Evolutionary conservation across 331 rosid species (phyloP), one percentile per base, ranked within the genome.

Genomic region (Spiraea crenata): DNA sequence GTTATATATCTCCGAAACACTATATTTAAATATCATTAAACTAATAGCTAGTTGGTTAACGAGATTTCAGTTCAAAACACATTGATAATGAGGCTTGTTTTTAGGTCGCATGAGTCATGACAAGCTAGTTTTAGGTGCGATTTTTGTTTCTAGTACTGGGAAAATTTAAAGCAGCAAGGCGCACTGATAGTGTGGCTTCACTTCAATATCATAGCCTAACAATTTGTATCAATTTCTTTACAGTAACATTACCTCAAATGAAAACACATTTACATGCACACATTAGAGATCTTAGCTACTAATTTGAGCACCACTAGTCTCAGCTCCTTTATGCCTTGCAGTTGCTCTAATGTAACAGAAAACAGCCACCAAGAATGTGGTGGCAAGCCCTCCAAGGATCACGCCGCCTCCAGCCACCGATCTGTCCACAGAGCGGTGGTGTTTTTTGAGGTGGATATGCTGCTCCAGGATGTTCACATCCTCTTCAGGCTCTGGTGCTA

Each of bases 371-470:
- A 76, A n/a, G 72, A 83, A 83, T 19, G 84, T 78, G 8, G 85
- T 73, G 54, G 79, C 90, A 48, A 85, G 80, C 58, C 90, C 87
- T 38, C 87, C 90, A 11, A 85, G 79, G 15, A 85, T 85, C 68
- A 84, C 75, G 1, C 78, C 81, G 0, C 86, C 86, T n/a, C 81
- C 87, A 42, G 71, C 86, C 5, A 86, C 59, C 9, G 90, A 83
- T 78, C 54, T 86, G 48, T 83, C 88, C 6, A 39, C 39, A 4
- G 81, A 70, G 4, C 67, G 83, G 40, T 61, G 85, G 25, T 78
- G 84, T 16, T 77, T 82, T 5, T 58, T 61, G 68, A 76, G 63
- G 42, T 77, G 79, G n/a, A 72, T 74, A 55, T 52, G 55, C 57
- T 72, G 63, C 40, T 34, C 77, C 14, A 62, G 60, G 38, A 70